Base-by-base conservation (phyloP, 192 early-diverging fungal species). In the Pilobolus umbonatus region DNA sequence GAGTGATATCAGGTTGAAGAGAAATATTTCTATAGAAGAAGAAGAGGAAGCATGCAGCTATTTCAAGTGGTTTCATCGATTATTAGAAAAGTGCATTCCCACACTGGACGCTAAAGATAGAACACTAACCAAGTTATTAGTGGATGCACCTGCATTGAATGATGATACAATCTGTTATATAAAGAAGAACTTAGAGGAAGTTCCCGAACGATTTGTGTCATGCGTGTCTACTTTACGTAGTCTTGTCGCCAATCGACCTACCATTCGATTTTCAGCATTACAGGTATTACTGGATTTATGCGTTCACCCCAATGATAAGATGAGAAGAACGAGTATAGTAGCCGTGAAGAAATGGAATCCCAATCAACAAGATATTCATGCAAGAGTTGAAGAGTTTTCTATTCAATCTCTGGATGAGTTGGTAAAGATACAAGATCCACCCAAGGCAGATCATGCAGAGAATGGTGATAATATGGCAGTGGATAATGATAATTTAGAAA, bases 111-210 rank as follows among this genome's bases (percentile, higher is more conserved):
- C 75, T 36, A 84, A 85, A 62, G 92, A 94, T 65, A 71, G 78
- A 19, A 77, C 75, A 1, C 78, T 93, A 50, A 83, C 88, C 0
- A 80, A 83, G 31, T 80, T 94, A 57, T 60, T 94, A 60, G 57
- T 92, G 14, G 90, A 94, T 32, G 86, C 82, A 3, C 92, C 92
- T 4, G 79, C 88, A 54, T 52, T 94, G 7, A 72, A 77, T n/a
- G 65, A 62, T 10, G 73, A 74, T 34, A 77, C 82, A 0, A 70
- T 94, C 11, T 77, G 82, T 6, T 64, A 85, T 15, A 75, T 93
- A 59, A 79, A 72, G 24, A 22, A 53, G 24, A 54, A 67, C 24
- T 58, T 72, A 39, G 60, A 75, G 17, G 47, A 50, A 5, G 51
- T 68, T 35, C 54, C 58, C 6, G 71, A 71, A 47, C 68, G 71